Evolutionary conservation across 192 early-diverging fungal genomes (phyloP).

Genomic region (Phlyctochytrium arcticum): DNA sequence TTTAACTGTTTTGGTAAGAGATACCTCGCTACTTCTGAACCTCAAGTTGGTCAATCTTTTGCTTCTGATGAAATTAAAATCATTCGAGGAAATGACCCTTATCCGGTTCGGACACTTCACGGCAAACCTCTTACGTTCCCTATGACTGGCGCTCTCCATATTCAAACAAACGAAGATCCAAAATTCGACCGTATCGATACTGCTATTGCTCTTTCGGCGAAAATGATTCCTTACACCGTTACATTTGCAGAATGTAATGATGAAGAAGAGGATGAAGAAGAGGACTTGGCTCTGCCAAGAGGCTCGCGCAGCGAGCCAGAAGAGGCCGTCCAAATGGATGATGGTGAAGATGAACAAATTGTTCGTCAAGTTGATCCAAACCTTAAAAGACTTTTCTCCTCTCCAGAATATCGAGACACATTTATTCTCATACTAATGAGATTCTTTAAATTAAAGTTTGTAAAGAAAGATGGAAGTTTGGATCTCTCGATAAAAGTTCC

Average conservation of each 20-base stretch:
- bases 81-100: not conserved
- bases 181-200: slow-evolving; percentile 9
- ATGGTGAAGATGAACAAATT: not conserved
- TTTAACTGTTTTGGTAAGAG: slow-evolving; percentile 1
- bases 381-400: not conserved
- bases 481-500: slow-evolving; percentile 1
- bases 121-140: slow-evolving; percentile 14
- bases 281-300: too few relatives aligned
- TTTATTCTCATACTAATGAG: slow-evolving; percentile 7
- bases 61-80: not conserved
- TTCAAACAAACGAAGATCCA: slow-evolving; percentile 13
- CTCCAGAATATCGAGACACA: slow-evolving; percentile 1
- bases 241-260: not conserved
- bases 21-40: slow-evolving; percentile 2
- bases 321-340: too few relatives aligned
- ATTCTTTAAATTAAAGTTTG: not conserved
- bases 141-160: slow-evolving; percentile 2
- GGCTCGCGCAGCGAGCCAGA: too few relatives aligned
- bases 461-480: not conserved
- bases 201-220: not conserved
- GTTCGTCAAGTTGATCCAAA: not conserved
- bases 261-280: slow-evolving; percentile 1
- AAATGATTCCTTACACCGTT: not conserved
- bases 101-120: slow-evolving; percentile 7
- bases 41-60: not conserved